Conservation (phyloP, 331 rosid genomes). For the Malus hybrid region DNA sequence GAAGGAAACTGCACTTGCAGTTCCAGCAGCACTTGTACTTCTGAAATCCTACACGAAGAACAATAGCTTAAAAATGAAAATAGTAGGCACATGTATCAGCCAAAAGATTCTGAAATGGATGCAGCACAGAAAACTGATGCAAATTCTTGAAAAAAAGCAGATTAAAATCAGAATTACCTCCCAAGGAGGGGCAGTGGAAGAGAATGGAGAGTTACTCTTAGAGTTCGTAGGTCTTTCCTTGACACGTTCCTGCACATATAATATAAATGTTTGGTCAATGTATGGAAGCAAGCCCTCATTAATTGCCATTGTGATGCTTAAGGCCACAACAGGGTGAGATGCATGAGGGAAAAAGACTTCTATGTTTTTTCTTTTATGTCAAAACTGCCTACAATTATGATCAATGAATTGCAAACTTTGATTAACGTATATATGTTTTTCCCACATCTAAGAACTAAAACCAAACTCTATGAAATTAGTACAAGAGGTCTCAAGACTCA, state of each 20-base stretch:
- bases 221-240: slow-evolving; percentile 59
- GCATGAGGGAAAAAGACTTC: background rate
- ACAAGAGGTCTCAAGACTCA: background rate
- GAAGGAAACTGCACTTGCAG: slow-evolving; percentile 61
- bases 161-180: slow-evolving; percentile 43
- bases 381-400: background rate
- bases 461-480: background rate
- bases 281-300: background rate
- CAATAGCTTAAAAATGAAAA: slow-evolving; percentile 7
- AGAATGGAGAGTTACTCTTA: slow-evolving; percentile 40
- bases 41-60: slow-evolving; percentile 42
- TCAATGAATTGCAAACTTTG: background rate
- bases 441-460: background rate
- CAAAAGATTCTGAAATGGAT: slow-evolving; percentile 7
- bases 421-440: background rate
- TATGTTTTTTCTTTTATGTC: background rate
- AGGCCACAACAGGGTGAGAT: slow-evolving; percentile 1
- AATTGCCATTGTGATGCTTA: slow-evolving; percentile 10
- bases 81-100: background rate
- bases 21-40: slow-evolving; percentile 53
- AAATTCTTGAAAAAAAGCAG: background rate
- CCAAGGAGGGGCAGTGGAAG: slow-evolving; percentile 37
- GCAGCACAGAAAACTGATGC: background rate
- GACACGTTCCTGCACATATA: slow-evolving; percentile 58
- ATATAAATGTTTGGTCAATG: background rate